Evolutionary conservation across 83 land plant species (phyloP), one percentile per base, ranked within the genome.

Genomic region (Diphasiastrum complanatum): DNA sequence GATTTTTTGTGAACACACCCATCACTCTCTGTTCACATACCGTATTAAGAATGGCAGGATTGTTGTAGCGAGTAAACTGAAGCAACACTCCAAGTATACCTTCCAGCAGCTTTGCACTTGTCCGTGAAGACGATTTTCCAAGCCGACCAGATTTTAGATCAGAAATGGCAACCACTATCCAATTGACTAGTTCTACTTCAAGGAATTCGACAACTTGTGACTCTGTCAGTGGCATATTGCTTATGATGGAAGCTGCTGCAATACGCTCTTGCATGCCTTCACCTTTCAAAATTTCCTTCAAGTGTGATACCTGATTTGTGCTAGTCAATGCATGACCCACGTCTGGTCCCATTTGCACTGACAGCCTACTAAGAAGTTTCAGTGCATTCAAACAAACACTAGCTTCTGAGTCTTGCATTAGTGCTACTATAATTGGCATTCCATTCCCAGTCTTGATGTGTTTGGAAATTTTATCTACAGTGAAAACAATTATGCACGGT

Each of bases 21-120:
- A 76, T 49, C 10, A 73, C 65, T 2, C 29, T 45, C 31, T 69
- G 32, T 49, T 77, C 74, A 40, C 40, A 46, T 1, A 77, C 75
- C 2, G 30, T 3, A 2, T 48, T 35, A 11, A 73, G 38, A 50
- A 67, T 66, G 5, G 2, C 31, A 10, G 50, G 60, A 49, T 80
- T 72, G 8, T 48, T 1, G 37, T 62, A 60, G 28, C 69, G 64
- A 10, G 72, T 61, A 57, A 72, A 77, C 40, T 80, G 74, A 12
- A 80, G 52, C 25, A 76, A 24, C n/a, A 80, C 36, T 14, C 83
- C 83, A 45, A 80, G 74, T 52, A 80, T 67, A 22, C 77, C 84
- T 49, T 77, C 83, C 20, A 54, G 51, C 73, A 72, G 58, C 40
- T 25, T 54, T 26, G 61, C 16, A 1, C 43, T 22, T 25, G 18